A percentile compares a stretch with the other conserved stretches of the same genome.
phyloP scores from a whole-genome alignment of 192 early-diverging fungal genomes.

The Pilaira anomala region DNA sequence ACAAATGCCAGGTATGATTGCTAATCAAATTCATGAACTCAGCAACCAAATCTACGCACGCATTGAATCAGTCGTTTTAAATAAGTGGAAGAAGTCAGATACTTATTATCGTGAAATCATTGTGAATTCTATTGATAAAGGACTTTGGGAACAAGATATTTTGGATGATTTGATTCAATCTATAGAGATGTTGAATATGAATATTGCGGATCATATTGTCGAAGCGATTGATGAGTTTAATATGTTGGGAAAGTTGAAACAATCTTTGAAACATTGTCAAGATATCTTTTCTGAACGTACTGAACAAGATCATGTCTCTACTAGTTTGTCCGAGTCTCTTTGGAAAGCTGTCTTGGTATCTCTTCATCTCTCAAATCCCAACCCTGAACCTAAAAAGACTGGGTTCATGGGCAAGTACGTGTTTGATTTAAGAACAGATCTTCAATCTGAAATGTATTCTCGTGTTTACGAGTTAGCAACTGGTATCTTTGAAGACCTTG shows the following conservation, averaged over 20 bases:
- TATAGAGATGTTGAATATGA: conserved; percentile 5
- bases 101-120: neutral
- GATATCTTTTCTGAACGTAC: neutral
- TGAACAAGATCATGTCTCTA: too few relatives aligned
- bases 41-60: conserved; percentile 8
- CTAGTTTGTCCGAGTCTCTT: neutral
- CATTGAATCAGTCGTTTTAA: neutral
- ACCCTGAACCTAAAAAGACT: too few relatives aligned
- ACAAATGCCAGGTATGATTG: conserved; percentile 18
- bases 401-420: conserved; percentile 2
- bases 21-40: conserved; percentile 11
- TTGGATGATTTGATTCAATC: neutral
- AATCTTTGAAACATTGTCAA: neutral
- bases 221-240: neutral
- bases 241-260: neutral
- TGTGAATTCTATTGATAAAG: neutral
- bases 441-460: conserved; percentile 5
- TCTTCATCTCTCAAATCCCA: too few relatives aligned
- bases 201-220: conserved; percentile 5
- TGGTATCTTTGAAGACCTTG: conserved; percentile 3
- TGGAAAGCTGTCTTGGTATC: conserved; percentile 2
- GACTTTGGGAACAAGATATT: neutral
- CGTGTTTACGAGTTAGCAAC: conserved; percentile 4
- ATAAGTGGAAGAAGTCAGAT: neutral
- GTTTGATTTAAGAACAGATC: conserved; percentile 1